Conservation (phyloP, 345 rosid species). For the Camelina hispida region DNA sequence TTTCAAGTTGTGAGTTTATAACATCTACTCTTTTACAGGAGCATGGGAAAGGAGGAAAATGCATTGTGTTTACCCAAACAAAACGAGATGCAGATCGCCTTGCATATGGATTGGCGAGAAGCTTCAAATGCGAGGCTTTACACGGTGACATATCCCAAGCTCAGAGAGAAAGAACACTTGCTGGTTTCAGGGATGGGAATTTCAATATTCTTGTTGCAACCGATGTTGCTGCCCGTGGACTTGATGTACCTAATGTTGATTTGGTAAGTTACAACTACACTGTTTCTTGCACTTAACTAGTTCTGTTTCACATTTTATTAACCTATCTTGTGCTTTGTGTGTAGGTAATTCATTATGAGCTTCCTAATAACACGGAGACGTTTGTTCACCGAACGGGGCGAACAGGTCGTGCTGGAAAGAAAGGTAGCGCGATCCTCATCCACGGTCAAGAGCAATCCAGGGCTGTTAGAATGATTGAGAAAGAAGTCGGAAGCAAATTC, state of each 20-base stretch:
- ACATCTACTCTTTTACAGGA: constrained; percentile 34
- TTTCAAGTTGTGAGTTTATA: constrained; percentile 5
- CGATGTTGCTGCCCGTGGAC: constrained; percentile 99
- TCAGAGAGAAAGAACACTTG: constrained; percentile 91
- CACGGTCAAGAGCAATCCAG: constrained; percentile 69
- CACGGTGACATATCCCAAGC: constrained; percentile 96
- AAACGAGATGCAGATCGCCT: constrained; percentile 94
- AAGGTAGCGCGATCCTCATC: constrained; percentile 85
- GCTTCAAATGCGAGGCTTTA: constrained; percentile 79
- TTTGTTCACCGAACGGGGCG: constrained; percentile 99
- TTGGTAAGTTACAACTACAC: constrained; percentile 61
- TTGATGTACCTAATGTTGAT: constrained; percentile 96
- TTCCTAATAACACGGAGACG: constrained; percentile 86
- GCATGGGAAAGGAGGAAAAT: constrained; percentile 78
- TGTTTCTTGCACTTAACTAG: constrained; percentile 1
- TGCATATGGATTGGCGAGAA: constrained; percentile 74
- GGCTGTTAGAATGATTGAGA: constrained; percentile 71
- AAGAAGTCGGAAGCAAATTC: constrained; percentile 86
- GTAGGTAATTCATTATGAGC: constrained; percentile 90
- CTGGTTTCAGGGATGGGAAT: constrained; percentile 83
- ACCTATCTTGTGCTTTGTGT: constrained; percentile 12
- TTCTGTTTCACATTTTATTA: constrained; percentile 10
- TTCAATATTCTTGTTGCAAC: constrained; percentile 93
- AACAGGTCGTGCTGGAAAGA: constrained; percentile 99
- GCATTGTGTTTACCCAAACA: constrained; percentile 93